Conservation (phyloP, 306 rosid species). For the Argentina anserina region DNA sequence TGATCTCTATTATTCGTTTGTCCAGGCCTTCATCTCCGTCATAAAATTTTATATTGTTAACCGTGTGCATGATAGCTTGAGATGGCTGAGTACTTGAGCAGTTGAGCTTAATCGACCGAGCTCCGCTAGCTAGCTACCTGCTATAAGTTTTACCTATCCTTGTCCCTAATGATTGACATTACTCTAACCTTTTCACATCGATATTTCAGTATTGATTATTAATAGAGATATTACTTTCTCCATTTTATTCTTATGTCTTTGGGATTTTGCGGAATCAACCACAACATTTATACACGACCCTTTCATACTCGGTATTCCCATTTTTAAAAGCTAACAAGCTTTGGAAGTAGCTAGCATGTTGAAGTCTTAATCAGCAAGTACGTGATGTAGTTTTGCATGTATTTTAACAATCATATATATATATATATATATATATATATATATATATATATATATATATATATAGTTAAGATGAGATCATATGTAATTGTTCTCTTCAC, state of each 20-base stretch:
- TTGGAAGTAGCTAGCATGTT: neutral
- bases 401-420: no score
- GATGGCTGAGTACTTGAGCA: neutral
- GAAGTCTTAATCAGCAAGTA: no score
- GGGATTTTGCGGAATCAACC: neutral
- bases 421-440: no score
- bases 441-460: no score
- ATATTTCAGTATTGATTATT: neutral
- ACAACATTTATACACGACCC: neutral
- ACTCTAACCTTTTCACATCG: neutral
- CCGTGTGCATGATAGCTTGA: slow-evolving; percentile 15
- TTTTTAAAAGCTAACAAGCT: neutral
- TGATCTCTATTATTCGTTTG: slow-evolving; percentile 32
- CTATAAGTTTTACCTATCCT: neutral
- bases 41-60: slow-evolving; percentile 17
- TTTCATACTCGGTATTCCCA: neutral
- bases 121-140: neutral
- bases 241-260: neutral
- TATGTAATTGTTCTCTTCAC: no score
- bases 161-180: neutral
- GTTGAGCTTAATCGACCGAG: neutral
- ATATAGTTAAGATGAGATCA: no score
- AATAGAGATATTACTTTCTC: neutral
- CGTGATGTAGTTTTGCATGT: no score
- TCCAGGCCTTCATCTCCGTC: slow-evolving; percentile 20